Conservation (phyloP, 306 rosid genomes). For the Bauhinia variegata region DNA sequence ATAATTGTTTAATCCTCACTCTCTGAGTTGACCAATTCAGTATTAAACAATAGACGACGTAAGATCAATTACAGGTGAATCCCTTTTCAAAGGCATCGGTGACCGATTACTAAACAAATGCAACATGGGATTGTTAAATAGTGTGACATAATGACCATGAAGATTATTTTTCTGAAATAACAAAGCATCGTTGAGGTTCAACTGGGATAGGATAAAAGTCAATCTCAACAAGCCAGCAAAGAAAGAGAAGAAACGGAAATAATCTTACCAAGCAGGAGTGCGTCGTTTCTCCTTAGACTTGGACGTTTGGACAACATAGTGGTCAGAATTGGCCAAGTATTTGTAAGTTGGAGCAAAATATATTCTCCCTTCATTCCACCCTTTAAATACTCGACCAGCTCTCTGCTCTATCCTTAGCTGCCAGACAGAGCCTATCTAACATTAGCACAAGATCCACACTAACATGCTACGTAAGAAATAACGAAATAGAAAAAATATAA, state of each 20-base stretch:
- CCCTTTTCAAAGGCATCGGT: conserved; percentile 14
- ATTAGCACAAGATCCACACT: background rate
- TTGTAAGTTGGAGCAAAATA: conserved; percentile 91
- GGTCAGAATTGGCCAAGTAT: conserved; percentile 74
- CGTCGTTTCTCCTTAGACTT: conserved; percentile 73
- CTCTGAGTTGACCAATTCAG: conserved; percentile 18
- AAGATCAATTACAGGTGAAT: background rate
- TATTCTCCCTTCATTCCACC: conserved; percentile 91
- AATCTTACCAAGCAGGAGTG: conserved; percentile 90
- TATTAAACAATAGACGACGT: conserved; percentile 25
- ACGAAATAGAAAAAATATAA: background rate
- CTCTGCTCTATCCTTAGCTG: conserved; percentile 79
- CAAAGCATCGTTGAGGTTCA: conserved; percentile 3
- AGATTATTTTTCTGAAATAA: conserved; percentile 8
- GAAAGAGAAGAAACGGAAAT: conserved; percentile 12
- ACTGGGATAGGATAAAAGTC: conserved; percentile 18
- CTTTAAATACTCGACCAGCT: conserved; percentile 85
- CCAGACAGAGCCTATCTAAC: conserved; percentile 11
- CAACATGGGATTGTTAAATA: conserved; percentile 8
- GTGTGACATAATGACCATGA: background rate
- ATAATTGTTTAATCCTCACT: conserved; percentile 9
- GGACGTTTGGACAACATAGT: conserved; percentile 65
- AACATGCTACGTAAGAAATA: background rate
- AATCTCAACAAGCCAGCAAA: conserved; percentile 14
- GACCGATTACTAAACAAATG: conserved; percentile 20